Percentiles rank a stretch among this genome's conserved stretches.
Conservation (phyloP, 768 basidiomycete species). For the Hypholoma sublateritium region DNA sequence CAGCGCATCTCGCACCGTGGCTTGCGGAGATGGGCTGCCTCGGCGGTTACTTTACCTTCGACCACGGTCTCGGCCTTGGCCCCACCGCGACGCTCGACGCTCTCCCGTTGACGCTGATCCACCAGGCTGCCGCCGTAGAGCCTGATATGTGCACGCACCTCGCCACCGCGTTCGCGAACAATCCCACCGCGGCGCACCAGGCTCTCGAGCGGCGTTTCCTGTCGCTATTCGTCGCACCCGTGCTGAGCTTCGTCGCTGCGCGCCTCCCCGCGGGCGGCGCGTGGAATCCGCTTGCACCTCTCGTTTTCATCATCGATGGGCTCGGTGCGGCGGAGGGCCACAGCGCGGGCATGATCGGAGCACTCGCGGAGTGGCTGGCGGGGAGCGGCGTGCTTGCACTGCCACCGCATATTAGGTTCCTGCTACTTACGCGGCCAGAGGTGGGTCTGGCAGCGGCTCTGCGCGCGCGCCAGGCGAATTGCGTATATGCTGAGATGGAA, state of each 20-base stretch:
- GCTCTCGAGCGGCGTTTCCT: slow-evolving; percentile 15
- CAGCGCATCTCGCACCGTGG: slow-evolving; percentile 16
- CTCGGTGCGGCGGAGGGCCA: slow-evolving; percentile 15
- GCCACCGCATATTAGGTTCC: slow-evolving; percentile 22
- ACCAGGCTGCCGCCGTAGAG: slow-evolving; percentile 17
- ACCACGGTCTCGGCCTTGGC: not conserved
- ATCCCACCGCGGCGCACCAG: not conserved
- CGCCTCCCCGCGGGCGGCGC: slow-evolving; percentile 1
- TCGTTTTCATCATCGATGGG: slow-evolving; percentile 23
- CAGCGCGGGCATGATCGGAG: slow-evolving; percentile 5
- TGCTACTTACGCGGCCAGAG: slow-evolving; percentile 16
- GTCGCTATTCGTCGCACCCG: slow-evolving; percentile 13
- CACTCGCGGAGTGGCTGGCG: slow-evolving; percentile 13
- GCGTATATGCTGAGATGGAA: not conserved
- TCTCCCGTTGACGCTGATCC: slow-evolving; percentile 19
- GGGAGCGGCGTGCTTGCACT: slow-evolving; percentile 13
- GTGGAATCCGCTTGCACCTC: slow-evolving; percentile 20
- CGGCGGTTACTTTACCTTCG: slow-evolving; percentile 23
- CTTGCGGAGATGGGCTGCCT: slow-evolving; percentile 18
- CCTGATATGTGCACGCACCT: slow-evolving; percentile 9
- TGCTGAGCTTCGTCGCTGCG: slow-evolving; percentile 10
- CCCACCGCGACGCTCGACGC: slow-evolving; percentile 12
- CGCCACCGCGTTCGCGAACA: slow-evolving; percentile 6
- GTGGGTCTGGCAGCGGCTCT: slow-evolving; percentile 6
- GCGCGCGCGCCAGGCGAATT: not conserved